Conservation (phyloP, 2,329 filamentous ascomycete species). For the Fusarium virguliforme region DNA sequence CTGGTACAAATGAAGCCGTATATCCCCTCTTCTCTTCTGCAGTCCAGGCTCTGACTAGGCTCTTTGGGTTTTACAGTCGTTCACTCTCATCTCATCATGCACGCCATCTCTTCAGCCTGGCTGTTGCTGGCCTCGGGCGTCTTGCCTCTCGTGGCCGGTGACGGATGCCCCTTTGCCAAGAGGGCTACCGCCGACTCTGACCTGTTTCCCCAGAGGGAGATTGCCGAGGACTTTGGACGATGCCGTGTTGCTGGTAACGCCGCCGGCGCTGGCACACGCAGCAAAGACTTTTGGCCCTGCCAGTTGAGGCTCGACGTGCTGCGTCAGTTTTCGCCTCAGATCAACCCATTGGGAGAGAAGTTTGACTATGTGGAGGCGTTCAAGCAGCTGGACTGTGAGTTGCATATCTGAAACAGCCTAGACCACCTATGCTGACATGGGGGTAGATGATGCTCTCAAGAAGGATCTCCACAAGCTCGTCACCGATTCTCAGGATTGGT, state of each 20-base stretch:
- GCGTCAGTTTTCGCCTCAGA: constrained; percentile 76
- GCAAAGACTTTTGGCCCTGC: constrained; percentile 83
- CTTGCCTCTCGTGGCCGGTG: constrained; percentile 34
- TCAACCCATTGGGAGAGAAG: constrained; percentile 75
- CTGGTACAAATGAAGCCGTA: constrained; percentile 39
- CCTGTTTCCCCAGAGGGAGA: constrained; percentile 32
- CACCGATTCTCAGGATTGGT: constrained; percentile 86
- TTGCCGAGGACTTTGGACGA: constrained; percentile 42
- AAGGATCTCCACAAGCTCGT: constrained; percentile 80
- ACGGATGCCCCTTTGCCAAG: constrained; percentile 45
- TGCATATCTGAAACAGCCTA: not conserved
- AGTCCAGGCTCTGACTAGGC: not conserved
- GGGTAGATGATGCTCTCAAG: constrained; percentile 72
- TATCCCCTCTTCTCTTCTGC: constrained; percentile 14
- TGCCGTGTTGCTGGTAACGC: constrained; percentile 55
- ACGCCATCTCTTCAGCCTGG: constrained; percentile 24
- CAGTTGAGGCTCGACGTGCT: constrained; percentile 79
- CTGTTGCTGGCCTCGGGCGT: constrained; percentile 44
- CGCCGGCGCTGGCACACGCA: constrained; percentile 76
- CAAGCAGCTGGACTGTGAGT: constrained; percentile 74
- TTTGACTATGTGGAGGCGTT: constrained; percentile 83
- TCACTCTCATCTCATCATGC: constrained; percentile 28
- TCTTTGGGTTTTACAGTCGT: constrained; percentile 6
- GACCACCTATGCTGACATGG: constrained; percentile 46
- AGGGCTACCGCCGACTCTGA: constrained; percentile 19